Base-by-base conservation (phyloP, 352 stramenopile species). In the Phytophthora vignae region DNA sequence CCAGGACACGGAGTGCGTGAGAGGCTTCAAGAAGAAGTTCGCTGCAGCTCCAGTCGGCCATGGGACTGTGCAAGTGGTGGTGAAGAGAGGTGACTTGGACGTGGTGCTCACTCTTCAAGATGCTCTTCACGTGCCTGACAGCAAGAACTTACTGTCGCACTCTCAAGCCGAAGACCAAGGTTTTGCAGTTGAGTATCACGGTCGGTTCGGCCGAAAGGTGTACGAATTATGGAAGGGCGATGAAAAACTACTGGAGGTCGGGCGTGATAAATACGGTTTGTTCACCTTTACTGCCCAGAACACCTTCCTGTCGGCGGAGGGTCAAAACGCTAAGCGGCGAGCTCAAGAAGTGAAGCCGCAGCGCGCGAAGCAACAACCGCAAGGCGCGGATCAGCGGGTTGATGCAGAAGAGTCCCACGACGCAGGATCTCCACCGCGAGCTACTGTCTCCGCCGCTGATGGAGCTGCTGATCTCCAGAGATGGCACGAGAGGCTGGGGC, bases 111-210 rank as follows among this genome's bases (percentile, higher is more conserved):
- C n/a, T 4, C 62, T 69, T 19, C 42, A 53, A 9, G 55, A 64
- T 9, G 33, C 46, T 2, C 64, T 55, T 14, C 22, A 48, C 21
- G 46, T 64, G 1, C 44, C 63, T 3, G 22, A 53, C 15, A 59
- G 63, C 17, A 59, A 44, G 12, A 64, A 69, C 4, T 49, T 69
- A 2, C 2, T 69, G 27, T 55, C 54, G 0, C 29, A 69, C 31
- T 64, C 54, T 9, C 63, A 64, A 14, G 44, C 44, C 14, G 64
- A 70, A 49, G 64, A 59, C 10, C 64, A 60, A 55, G 64, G 55
- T 0, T 70, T 55, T 27, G 4, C 33, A 5, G 33, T 70, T 1
- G 55, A 70, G 15, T 70, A 64, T 19, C 44, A 60, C n/a, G 42
- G 48, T 12, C 31, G 64, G 1, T 2, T 7, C 8, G 40, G 33